These are phyloP conservation scores for Cichorium intybus DNA, from an alignment of 140 eudicot genomes.

Conservation along the genomic window DNA sequence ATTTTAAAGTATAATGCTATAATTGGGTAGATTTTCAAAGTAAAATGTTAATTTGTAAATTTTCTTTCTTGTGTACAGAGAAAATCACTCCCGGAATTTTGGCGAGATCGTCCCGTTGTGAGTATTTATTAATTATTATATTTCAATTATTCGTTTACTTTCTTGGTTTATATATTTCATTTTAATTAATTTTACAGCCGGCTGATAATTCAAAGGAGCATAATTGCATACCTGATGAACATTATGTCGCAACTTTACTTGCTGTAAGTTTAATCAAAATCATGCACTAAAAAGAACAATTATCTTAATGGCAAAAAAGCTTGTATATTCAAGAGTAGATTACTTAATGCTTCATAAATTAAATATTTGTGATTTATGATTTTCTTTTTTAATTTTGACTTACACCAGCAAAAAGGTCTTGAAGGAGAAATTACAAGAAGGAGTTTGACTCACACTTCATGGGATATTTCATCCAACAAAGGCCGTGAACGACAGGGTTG, in stretches of 20 bases:
- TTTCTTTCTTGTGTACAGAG: conserved; percentile 51
- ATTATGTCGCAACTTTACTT: conserved; percentile 81
- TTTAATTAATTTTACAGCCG: conserved; percentile 51
- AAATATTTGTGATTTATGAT: not conserved
- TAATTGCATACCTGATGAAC: conserved; percentile 87
- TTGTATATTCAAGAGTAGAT: not conserved
- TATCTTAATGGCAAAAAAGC: not conserved
- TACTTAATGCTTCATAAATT: not conserved
- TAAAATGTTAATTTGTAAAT: not conserved
- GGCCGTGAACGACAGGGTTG: conserved; percentile 84
- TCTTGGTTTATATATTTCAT: not conserved
- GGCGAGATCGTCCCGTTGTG: conserved; percentile 85
- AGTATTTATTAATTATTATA: conserved; percentile 37
- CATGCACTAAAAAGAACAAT: conserved; percentile 1
- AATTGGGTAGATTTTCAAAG: not conserved
- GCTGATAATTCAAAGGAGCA: conserved; percentile 68
- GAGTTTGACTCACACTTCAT: conserved; percentile 79
- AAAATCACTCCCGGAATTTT: conserved; percentile 87
- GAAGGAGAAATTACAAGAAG: conserved; percentile 90
- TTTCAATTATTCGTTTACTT: not conserved
- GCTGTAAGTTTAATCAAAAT: conserved; percentile 61
- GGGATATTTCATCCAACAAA: conserved; percentile 76
- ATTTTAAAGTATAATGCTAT: no score
- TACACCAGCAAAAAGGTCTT: conserved; percentile 68
- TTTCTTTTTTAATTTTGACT: not conserved